These are phyloP conservation scores for Monilinia fructigena DNA, from an alignment of 2,329 filamentous ascomycete genomes.

Conservation along the genomic window DNA sequence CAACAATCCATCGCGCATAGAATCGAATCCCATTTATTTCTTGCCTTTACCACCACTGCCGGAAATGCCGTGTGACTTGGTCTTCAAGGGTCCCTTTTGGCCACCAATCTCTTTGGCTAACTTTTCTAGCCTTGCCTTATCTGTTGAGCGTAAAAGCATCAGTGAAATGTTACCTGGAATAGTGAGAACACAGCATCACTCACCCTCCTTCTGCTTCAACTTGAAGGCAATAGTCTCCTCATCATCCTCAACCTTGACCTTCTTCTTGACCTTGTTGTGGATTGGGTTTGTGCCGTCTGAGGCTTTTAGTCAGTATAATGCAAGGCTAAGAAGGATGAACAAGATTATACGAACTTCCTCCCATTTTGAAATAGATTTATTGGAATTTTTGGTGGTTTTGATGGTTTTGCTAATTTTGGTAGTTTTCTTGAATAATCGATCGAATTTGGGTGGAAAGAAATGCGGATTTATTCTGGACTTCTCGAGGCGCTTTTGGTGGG, in stretches of 20 bases:
- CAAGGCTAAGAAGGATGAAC: slow-evolving; percentile 42
- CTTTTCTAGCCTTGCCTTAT: slow-evolving; percentile 74
- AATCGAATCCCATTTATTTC: slow-evolving; percentile 11
- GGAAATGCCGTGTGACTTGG: slow-evolving; percentile 87
- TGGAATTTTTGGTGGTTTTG: background rate
- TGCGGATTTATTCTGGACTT: slow-evolving; percentile 20
- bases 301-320: background rate
- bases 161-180: slow-evolving; percentile 51
- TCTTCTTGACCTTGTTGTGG: slow-evolving; percentile 81
- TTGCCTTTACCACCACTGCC: slow-evolving; percentile 87
- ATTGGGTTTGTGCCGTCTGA: slow-evolving; percentile 18
- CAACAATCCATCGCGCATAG: slow-evolving; percentile 8
- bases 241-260: slow-evolving; percentile 70
- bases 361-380: slow-evolving; percentile 52
- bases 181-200: slow-evolving; percentile 39
- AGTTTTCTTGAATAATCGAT: background rate
- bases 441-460: slow-evolving; percentile 2
- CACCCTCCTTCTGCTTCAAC: slow-evolving; percentile 83
- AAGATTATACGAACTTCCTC: slow-evolving; percentile 45
- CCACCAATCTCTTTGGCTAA: slow-evolving; percentile 64
- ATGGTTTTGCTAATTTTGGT: slow-evolving; percentile 7
- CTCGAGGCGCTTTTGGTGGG: slow-evolving; percentile 10
- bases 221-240: slow-evolving; percentile 83
- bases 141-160: background rate
- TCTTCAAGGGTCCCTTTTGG: slow-evolving; percentile 79